These are phyloP conservation scores for Rhododendron molle DNA, from an alignment of 148 eudicot species.

Conservation along the genomic window DNA sequence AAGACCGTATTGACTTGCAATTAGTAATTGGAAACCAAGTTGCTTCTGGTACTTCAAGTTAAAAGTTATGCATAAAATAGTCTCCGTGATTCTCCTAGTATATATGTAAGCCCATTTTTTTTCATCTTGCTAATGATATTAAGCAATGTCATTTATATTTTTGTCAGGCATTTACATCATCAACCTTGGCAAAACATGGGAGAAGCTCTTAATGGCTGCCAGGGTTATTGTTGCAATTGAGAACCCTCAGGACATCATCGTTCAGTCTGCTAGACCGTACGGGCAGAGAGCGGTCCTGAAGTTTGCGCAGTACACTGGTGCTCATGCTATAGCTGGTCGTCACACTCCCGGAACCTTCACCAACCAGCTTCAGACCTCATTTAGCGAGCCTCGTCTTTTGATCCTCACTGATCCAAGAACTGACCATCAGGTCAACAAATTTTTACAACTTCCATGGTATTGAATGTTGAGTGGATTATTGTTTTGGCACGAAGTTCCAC, in stretches of 20 bases:
- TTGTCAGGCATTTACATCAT: conserved; percentile 11
- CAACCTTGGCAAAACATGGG: conserved; percentile 15
- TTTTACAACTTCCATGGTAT: neutral
- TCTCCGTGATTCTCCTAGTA: neutral
- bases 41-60: neutral
- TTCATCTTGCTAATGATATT: neutral
- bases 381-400: conserved; percentile 11
- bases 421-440: conserved; percentile 9
- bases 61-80: neutral
- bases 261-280: conserved; percentile 13
- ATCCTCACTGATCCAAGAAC: conserved; percentile 10
- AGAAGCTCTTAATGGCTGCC: conserved; percentile 8
- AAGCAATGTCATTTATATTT: neutral
- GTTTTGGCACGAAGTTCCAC: neutral
- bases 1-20: neutral
- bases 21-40: neutral
- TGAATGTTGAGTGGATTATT: neutral
- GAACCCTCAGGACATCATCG: conserved; percentile 10
- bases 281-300: conserved; percentile 10
- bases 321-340: conserved; percentile 13
- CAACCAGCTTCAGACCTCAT: conserved; percentile 11
- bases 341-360: conserved; percentile 10
- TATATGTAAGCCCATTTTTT: neutral
- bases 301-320: conserved; percentile 16
- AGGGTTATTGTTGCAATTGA: conserved; percentile 12